phyloP scores from a whole-genome alignment of 1,284 basidiomycete genomes.

The Ceraceosorus guamensis region DNA sequence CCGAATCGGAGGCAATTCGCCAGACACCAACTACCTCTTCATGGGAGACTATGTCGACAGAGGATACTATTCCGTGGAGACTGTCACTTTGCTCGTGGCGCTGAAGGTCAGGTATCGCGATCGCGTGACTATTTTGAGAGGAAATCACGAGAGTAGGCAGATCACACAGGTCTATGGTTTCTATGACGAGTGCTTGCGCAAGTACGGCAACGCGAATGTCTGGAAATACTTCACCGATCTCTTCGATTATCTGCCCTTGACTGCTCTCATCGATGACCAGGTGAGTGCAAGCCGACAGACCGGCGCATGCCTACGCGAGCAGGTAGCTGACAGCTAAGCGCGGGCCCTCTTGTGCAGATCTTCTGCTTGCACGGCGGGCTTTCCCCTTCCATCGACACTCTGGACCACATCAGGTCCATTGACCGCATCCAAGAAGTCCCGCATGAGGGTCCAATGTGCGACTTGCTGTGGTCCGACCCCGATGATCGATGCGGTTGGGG shows the following conservation, averaged over 20 bases:
- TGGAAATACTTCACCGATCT: conserved; percentile 99
- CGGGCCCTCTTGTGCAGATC: conserved; percentile 59
- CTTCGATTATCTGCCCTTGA: conserved; percentile 94
- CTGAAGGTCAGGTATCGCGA: conserved; percentile 97
- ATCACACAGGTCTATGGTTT: conserved; percentile 99
- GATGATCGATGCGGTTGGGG: conserved; percentile 99
- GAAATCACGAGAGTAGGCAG: conserved; percentile 97
- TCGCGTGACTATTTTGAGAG: conserved; percentile 93
- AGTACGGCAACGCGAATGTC: conserved; percentile 89
- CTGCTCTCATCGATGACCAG: conserved; percentile 96
- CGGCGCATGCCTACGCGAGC: background rate
- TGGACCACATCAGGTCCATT: conserved; percentile 96
- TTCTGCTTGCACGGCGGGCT: conserved; percentile 98
- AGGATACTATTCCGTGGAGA: conserved; percentile 98
- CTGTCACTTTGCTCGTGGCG: conserved; percentile 94
- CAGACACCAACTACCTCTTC: conserved; percentile 99
- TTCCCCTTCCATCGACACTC: conserved; percentile 96
- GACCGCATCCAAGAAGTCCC: conserved; percentile 98
- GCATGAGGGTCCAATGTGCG: conserved; percentile 98
- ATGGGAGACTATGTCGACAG: conserved; percentile 99
- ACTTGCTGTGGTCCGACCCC: conserved; percentile 96
- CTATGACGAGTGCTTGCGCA: conserved; percentile 97
- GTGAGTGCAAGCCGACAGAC: conserved; percentile 54
- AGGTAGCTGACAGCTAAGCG: background rate
- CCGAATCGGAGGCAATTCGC: conserved; percentile 97